These are phyloP conservation scores for Malassezia psittaci DNA, from an alignment of 1,284 basidiomycete species.

Conservation along the genomic window DNA sequence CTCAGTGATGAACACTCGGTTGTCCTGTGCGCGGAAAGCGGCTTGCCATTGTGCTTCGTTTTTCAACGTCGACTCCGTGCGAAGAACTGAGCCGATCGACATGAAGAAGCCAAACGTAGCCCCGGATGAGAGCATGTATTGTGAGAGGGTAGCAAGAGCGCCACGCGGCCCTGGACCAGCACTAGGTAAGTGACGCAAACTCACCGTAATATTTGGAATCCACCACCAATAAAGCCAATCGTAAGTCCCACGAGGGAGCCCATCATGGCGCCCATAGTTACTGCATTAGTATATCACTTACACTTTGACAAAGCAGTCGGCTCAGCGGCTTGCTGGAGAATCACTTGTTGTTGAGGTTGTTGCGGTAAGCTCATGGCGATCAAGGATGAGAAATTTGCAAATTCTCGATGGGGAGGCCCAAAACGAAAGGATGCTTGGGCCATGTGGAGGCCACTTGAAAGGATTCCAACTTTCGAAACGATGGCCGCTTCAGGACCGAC, in stretches of 20 bases:
- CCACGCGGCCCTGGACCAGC: slow-evolving; percentile 39
- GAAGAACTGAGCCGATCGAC: slow-evolving; percentile 41
- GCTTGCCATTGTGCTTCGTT: slow-evolving; percentile 14
- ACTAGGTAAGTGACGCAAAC: slow-evolving; percentile 11
- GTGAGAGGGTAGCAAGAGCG: slow-evolving; percentile 31
- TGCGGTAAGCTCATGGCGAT: slow-evolving; percentile 9
- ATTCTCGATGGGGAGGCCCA: background rate
- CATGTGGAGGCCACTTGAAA: background rate
- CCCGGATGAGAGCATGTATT: slow-evolving; percentile 41
- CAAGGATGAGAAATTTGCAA: background rate
- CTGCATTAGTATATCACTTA: slow-evolving; percentile 16
- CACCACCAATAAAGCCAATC: slow-evolving; percentile 44
- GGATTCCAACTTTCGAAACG: background rate
- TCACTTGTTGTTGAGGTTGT: slow-evolving; percentile 16
- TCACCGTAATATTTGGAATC: slow-evolving; percentile 39
- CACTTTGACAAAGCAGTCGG: slow-evolving; percentile 12
- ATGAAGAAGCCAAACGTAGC: slow-evolving; percentile 46
- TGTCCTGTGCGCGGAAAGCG: slow-evolving; percentile 12
- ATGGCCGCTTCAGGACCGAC: background rate
- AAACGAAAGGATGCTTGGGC: background rate
- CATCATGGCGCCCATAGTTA: slow-evolving; percentile 44
- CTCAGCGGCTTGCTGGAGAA: slow-evolving; percentile 13
- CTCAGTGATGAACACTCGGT: slow-evolving; percentile 4
- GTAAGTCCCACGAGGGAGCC: slow-evolving; percentile 40
- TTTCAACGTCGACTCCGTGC: slow-evolving; percentile 23